Percentiles rank a stretch among this genome's conserved stretches.
Conservation (phyloP, 176 grass and related monocot genomes). For the Oropetium thomaeum region DNA sequence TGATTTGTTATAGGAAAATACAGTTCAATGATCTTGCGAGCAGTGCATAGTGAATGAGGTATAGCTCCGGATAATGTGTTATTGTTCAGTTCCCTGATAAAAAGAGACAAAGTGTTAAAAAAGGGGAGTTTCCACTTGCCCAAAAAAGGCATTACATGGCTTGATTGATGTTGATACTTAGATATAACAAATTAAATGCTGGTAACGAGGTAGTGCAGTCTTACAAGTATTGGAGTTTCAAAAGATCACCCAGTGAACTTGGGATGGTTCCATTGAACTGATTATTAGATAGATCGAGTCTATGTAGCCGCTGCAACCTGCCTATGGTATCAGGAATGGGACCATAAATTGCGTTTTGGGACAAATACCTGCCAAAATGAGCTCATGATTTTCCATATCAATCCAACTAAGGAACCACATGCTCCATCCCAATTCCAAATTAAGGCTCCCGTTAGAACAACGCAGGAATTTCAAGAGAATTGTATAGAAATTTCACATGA, state of each 20-base stretch:
- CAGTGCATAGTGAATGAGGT: slow-evolving; percentile 59
- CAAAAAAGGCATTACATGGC: not conserved
- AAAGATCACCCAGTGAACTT: slow-evolving; percentile 36
- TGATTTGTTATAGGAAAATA: slow-evolving; percentile 28
- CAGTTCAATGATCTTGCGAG: slow-evolving; percentile 40
- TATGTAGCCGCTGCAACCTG: slow-evolving; percentile 44
- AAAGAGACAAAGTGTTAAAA: slow-evolving; percentile 4
- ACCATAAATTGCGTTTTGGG: slow-evolving; percentile 67
- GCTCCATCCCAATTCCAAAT: too few relatives aligned
- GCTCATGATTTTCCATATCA: not conserved
- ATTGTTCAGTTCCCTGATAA: slow-evolving; percentile 63
- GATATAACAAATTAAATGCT: not conserved
- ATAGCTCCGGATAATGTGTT: slow-evolving; percentile 70
- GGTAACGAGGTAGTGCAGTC: slow-evolving; percentile 18
- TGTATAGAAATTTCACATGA: too few relatives aligned
- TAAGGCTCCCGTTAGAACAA: too few relatives aligned
- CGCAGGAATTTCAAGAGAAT: too few relatives aligned
- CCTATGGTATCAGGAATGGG: slow-evolving; percentile 58
- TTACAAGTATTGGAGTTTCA: slow-evolving; percentile 57
- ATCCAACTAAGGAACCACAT: not conserved
- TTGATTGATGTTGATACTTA: not conserved
- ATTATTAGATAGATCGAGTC: slow-evolving; percentile 69
- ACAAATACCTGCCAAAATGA: slow-evolving; percentile 44
- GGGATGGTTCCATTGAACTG: slow-evolving; percentile 66
- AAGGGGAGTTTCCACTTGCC: too few relatives aligned